These are phyloP conservation scores for Coemansia sp. DNA, from an alignment of 192 early-diverging fungal genomes.

Conservation along the genomic window DNA sequence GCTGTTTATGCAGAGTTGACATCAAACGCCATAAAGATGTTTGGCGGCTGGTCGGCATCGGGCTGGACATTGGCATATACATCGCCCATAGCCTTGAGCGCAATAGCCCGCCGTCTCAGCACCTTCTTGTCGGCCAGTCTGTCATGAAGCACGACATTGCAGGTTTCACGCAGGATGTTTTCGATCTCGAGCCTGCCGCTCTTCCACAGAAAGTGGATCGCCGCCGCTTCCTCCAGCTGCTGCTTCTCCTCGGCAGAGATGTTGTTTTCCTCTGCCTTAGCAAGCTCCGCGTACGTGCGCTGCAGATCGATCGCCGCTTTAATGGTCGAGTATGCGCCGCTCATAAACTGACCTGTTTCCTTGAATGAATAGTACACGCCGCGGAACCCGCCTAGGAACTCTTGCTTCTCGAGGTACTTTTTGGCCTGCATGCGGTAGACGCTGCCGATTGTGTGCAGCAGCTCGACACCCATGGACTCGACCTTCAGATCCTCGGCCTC, in stretches of 20 bases:
- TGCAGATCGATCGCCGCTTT: constrained; percentile 93
- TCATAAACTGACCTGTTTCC: constrained; percentile 91
- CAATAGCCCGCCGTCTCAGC: constrained; percentile 69
- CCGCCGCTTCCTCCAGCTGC: constrained; percentile 69
- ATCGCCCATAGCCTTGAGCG: constrained; percentile 81
- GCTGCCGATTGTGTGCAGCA: constrained; percentile 91
- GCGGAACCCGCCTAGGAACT: constrained; percentile 70
- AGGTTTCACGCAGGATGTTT: constrained; percentile 87
- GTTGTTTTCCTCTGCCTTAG: constrained; percentile 86
- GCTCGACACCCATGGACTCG: constrained; percentile 91
- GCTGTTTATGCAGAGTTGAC: constrained; percentile 2
- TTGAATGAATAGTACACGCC: constrained; percentile 68
- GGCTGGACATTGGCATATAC: constrained; percentile 74
- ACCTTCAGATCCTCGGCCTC: constrained; percentile 88
- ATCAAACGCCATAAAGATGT: constrained; percentile 43
- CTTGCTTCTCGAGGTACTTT: constrained; percentile 71
- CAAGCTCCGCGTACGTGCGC: constrained; percentile 83
- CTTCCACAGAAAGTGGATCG: constrained; percentile 88
- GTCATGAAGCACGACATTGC: constrained; percentile 81
- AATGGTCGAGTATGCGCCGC: constrained; percentile 88
- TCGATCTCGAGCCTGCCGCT: constrained; percentile 95
- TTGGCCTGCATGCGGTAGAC: constrained; percentile 87
- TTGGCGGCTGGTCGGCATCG: constrained; percentile 55
- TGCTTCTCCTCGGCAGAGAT: constrained; percentile 66
- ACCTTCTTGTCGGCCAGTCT: constrained; percentile 57